Base-by-base conservation (phyloP, 768 basidiomycete genomes). In the Leccinum imitatum region DNA sequence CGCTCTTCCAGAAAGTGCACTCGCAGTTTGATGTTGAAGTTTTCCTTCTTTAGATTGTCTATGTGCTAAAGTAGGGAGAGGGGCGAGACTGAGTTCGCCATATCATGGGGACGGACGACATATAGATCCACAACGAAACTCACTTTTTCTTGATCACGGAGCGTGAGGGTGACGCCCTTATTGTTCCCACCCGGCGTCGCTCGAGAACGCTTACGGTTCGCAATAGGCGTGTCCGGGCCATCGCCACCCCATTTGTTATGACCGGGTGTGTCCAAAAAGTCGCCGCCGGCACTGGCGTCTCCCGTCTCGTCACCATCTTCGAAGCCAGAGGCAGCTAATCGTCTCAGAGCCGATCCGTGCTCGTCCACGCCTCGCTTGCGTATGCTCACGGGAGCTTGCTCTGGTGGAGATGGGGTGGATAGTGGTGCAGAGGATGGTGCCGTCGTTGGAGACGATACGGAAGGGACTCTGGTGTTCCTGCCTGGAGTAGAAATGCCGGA, bases 81-180 rank as follows among this genome's bases (percentile, higher is more conserved):
- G n/a, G 31, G 41, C 8, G 7, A 1, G 31, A 17, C 6, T 30
- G 25, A 9, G 17, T 56, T 9, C 44, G 51, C 13, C 52, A 41
- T 21, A 39, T 10, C 7, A 25, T 7, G 23, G 25, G 39, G 10
- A 58, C 14, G 31, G 50, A 58, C 8, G 56, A 44, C 59, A 27
- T 15, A 37, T 37, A 15, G 14, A 51, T 13, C 4, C 30, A 48
- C 13, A 4, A 8, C 14, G 19, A 50, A 39, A 25, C 3, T 65
- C 58, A 93, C 96, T 83, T 98, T 96, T 76, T 98, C 95, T 74
- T 99, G 96, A 71, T 98, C 96, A 8, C 95, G 84, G 14, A 99
- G 80, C 0, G 95, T 96, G 65, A 97, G 82, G 15, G 84, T 75
- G 27, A 69, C 76, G 11, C 72, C 72, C 33, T 75, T 79, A 17